Conservation (phyloP, 176 grass and related monocot species). For the Musa itinerans region DNA sequence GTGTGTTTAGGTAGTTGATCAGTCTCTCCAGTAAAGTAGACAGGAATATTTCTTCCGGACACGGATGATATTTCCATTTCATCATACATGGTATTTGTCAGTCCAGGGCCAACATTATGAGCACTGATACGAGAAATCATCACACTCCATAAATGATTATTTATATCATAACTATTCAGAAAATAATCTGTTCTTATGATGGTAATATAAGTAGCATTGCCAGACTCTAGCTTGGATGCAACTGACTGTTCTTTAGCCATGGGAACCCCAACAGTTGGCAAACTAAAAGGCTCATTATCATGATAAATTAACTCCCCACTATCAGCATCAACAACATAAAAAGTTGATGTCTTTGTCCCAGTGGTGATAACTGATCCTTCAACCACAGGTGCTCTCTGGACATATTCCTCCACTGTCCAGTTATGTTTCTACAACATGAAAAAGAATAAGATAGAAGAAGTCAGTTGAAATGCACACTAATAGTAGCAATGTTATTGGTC, state of each 20-base stretch:
- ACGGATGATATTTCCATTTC: conserved; percentile 42
- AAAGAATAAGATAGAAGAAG: conserved; percentile 16
- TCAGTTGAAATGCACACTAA: neutral
- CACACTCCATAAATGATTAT: conserved; percentile 73
- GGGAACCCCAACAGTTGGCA: conserved; percentile 42
- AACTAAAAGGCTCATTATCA: conserved; percentile 37
- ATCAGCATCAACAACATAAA: conserved; percentile 62
- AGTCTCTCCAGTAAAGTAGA: neutral
- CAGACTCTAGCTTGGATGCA: conserved; percentile 49
- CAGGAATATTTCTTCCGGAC: conserved; percentile 37
- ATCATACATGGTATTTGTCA: conserved; percentile 18
- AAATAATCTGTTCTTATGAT: conserved; percentile 87
- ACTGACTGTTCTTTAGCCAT: conserved; percentile 36
- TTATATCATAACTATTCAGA: conserved; percentile 69
- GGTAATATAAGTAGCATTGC: conserved; percentile 45
- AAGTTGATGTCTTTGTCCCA: conserved; percentile 74
- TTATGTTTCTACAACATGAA: conserved; percentile 44
- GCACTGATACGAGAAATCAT: conserved; percentile 62
- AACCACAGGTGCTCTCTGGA: conserved; percentile 63
- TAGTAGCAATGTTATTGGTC: too few relatives aligned
- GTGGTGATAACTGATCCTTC: conserved; percentile 66
- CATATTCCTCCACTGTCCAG: conserved; percentile 72
- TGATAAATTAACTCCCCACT: conserved; percentile 78
- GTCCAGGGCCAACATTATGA: conserved; percentile 34
- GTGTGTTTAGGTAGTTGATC: neutral